These are phyloP conservation scores for Cryoendolithus antarcticus DNA, from an alignment of 2,329 filamentous ascomycete genomes.

Conservation along the genomic window DNA sequence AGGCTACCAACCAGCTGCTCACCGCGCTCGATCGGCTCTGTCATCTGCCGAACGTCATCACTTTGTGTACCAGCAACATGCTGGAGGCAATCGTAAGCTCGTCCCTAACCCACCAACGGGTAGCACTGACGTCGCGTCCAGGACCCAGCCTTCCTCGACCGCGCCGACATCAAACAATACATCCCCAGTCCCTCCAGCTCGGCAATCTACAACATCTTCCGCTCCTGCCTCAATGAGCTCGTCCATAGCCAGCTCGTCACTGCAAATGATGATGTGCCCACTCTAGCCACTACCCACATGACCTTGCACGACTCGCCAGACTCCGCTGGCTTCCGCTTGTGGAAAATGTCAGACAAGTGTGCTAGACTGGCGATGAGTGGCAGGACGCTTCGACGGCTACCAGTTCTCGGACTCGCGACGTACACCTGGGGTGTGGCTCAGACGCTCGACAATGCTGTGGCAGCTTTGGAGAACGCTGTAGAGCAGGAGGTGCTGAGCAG, in stretches of 20 bases:
- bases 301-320: slow-evolving; percentile 10
- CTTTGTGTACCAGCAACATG: slow-evolving; percentile 40
- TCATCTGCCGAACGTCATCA: slow-evolving; percentile 31
- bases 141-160: slow-evolving; percentile 37
- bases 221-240: slow-evolving; percentile 35
- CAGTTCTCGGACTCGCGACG: slow-evolving; percentile 29
- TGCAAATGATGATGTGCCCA: slow-evolving; percentile 14
- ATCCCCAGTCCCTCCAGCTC: slow-evolving; percentile 28
- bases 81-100: slow-evolving; percentile 27
- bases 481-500: slow-evolving; percentile 18
- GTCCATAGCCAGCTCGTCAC: slow-evolving; percentile 26
- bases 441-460: slow-evolving; percentile 26
- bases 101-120: not conserved
- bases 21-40: slow-evolving; percentile 35
- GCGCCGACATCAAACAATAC: slow-evolving; percentile 35
- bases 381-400: slow-evolving; percentile 29
- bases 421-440: slow-evolving; percentile 25
- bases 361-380: slow-evolving; percentile 27
- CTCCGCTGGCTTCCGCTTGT: slow-evolving; percentile 20
- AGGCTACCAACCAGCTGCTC: slow-evolving; percentile 38
- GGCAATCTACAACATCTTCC: slow-evolving; percentile 37
- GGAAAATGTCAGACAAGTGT: slow-evolving; percentile 22
- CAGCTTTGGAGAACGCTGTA: slow-evolving; percentile 25
- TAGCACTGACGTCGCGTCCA: slow-evolving; percentile 6
- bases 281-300: slow-evolving; percentile 19